Evolutionary conservation across 2,329 filamentous ascomycete species (phyloP), one percentile per base, ranked within the genome.

Genomic region (Aspergillus sp.): DNA sequence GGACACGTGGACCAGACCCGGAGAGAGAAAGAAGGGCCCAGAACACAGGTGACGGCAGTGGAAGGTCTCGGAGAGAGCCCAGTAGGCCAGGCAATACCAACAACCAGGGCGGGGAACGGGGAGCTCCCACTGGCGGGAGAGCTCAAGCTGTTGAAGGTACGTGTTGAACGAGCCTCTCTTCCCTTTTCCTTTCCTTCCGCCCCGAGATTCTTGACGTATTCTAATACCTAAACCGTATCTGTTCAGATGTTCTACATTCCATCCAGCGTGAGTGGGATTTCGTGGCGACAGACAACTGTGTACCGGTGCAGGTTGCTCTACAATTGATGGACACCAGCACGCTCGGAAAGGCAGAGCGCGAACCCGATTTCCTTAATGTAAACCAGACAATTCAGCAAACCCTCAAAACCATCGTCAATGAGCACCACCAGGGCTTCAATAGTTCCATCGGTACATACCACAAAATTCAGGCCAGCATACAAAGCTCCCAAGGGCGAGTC

Each of bases 341-440:
- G 5, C 86, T 99, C 55, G 95, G 95, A 19, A 86, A 95, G 61
- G 93, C 93, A 47, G 88, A 92, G 72, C 91, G 96, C 67, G 93
- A 96, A 73, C 84, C 83, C 61, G 88, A 91, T 65, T 99, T 99
- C 73, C 83, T 90, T 70, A 82, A 89, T 64, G 92, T 91, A 47
- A 91, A 97, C 73, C 82, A 86, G 63, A 91, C 95, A 71, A 84
- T 99, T n/a, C 93, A 99, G 72, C 89, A 89, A 66, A 93, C 93
- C 9, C 82, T 99, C 57, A 97, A 96, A 75, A 87, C 88, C 34
- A 96, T 99, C 67, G 95, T 99, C 24, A 96, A 99, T 74, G 93
- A 99, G 77, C 93, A 99, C 71, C 93, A 99, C 71, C 95, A 99
- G 75, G 96, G 95, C 47, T 99, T 99, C 83, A 99, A 98, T 77